These are phyloP conservation scores for Candida stauntonica DNA, from an alignment of 805 yeast species.

Conservation along the genomic window DNA sequence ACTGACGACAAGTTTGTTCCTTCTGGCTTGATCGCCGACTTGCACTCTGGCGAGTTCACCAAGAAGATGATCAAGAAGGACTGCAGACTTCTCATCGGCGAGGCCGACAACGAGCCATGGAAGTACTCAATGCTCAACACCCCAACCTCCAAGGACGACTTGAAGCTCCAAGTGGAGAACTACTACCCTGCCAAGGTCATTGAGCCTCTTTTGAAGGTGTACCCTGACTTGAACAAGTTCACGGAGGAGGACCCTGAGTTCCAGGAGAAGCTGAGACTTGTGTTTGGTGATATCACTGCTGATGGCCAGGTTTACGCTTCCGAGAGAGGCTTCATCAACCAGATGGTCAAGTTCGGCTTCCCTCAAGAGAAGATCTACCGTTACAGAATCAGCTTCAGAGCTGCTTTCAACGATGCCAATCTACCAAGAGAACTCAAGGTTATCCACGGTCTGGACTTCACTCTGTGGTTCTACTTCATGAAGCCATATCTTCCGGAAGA, in stretches of 20 bases:
- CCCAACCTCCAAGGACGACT: constrained; percentile 27
- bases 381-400: constrained; percentile 30
- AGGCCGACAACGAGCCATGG: constrained; percentile 32
- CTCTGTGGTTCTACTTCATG: constrained; percentile 33
- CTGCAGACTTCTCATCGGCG: constrained; percentile 30
- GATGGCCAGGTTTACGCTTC: constrained; percentile 39
- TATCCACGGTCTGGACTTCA: constrained; percentile 34
- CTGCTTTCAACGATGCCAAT: constrained; percentile 22
- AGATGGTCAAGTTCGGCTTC: constrained; percentile 23
- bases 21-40: constrained; percentile 28
- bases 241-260: constrained; percentile 17
- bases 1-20: constrained; percentile 37
- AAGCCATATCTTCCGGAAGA: constrained; percentile 29
- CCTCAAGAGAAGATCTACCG: constrained; percentile 29
- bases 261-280: constrained; percentile 19
- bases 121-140: constrained; percentile 31
- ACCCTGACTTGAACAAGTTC: constrained; percentile 18
- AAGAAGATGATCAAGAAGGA: constrained; percentile 20
- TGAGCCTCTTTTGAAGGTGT: constrained; percentile 25
- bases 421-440: constrained; percentile 27
- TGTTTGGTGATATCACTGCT: constrained; percentile 33
- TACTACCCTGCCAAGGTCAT: constrained; percentile 32
- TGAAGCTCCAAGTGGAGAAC: constrained; percentile 31
- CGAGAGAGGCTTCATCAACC: constrained; percentile 33
- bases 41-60: constrained; percentile 29